Conservation (phyloP, 2,329 filamentous ascomycete species). For the Pyrenophora graminea region DNA sequence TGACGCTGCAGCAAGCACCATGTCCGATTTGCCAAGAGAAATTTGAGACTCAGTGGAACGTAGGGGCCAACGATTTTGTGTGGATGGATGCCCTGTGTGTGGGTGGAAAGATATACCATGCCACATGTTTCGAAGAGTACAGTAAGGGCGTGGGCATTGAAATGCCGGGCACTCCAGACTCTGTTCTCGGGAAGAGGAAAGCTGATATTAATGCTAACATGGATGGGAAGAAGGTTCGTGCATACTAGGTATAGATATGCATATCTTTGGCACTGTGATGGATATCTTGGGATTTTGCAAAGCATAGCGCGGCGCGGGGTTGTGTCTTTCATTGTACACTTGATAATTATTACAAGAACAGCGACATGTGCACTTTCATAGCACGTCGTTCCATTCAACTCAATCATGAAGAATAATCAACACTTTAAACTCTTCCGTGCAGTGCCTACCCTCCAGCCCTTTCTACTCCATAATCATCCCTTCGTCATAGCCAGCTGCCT, state of each 20-base stretch:
- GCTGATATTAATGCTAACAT: slow-evolving; percentile 30
- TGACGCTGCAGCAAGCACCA: slow-evolving; percentile 71
- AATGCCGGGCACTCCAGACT: slow-evolving; percentile 43
- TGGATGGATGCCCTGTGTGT: slow-evolving; percentile 88
- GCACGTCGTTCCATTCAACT: not conserved
- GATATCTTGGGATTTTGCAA: slow-evolving; percentile 1
- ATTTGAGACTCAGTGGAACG: slow-evolving; percentile 89
- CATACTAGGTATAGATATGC: slow-evolving; percentile 9
- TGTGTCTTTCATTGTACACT: not conserved
- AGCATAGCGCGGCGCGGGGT: slow-evolving; percentile 22
- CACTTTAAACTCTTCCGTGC: too few species aligned
- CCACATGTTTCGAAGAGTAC: slow-evolving; percentile 79
- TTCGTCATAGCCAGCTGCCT: too few species aligned
- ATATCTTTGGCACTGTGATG: too few species aligned
- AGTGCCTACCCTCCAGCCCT: too few species aligned
- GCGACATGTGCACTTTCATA: not conserved
- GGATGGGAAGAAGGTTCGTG: slow-evolving; percentile 41
- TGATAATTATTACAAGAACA: not conserved
- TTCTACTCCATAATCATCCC: too few species aligned
- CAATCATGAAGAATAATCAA: not conserved
- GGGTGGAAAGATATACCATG: slow-evolving; percentile 82
- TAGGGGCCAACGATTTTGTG: slow-evolving; percentile 93
- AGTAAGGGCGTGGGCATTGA: slow-evolving; percentile 39
- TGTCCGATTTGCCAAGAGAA: slow-evolving; percentile 96
- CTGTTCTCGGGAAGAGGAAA: slow-evolving; percentile 45